Evolutionary conservation across 192 early-diverging fungal genomes (phyloP).

Genomic region (Coemansia sp.): DNA sequence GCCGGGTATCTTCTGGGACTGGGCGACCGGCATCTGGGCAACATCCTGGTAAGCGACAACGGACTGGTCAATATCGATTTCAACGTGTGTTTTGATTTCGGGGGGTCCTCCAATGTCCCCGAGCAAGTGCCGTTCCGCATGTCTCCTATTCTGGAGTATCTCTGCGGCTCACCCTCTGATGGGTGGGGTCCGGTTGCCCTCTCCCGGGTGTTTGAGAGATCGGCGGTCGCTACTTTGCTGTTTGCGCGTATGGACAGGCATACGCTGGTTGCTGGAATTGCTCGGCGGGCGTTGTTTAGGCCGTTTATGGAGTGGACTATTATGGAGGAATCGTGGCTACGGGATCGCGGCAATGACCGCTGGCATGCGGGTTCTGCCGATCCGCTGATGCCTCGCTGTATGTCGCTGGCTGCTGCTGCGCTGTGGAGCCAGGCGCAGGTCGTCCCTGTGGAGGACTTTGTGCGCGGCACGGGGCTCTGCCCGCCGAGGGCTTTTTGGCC

Average conservation of each 20-base stretch:
- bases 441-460: constrained; percentile 6
- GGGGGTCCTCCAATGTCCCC: constrained; percentile 62
- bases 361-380: neutral
- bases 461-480: constrained; percentile 30
- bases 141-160: constrained; percentile 55
- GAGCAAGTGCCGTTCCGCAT: constrained; percentile 79
- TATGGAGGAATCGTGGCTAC: constrained; percentile 29
- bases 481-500: constrained; percentile 38
- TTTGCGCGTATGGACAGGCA: constrained; percentile 42
- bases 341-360: neutral
- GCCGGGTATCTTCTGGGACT: constrained; percentile 68
- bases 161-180: constrained; percentile 23
- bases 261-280: constrained; percentile 23
- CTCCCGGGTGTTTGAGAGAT: constrained; percentile 20
- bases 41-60: constrained; percentile 61
- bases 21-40: constrained; percentile 77
- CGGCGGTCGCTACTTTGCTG: constrained; percentile 17
- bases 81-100: constrained; percentile 77
- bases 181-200: constrained; percentile 16
- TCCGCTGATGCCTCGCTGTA: neutral
- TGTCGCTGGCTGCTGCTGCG: neutral
- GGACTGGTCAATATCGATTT: constrained; percentile 76
- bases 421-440: constrained; percentile 1
- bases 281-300: constrained; percentile 16
- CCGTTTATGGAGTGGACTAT: constrained; percentile 45